phyloP scores from a whole-genome alignment of 225 moss, liverwort and hornwort genomes.

The Thuidium tamariscinum region DNA sequence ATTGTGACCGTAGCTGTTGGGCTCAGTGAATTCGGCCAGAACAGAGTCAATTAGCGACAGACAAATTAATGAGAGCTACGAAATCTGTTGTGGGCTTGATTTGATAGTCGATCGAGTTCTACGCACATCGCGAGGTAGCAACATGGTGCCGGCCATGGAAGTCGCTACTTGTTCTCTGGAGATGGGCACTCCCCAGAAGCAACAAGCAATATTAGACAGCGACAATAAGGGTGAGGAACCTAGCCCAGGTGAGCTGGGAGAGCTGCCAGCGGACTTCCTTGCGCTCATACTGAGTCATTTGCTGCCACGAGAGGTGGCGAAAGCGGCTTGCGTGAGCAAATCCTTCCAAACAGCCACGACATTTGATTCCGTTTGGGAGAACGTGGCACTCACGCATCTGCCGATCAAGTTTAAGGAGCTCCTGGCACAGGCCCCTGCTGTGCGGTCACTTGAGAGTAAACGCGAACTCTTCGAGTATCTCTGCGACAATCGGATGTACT shows the following conservation, averaged over 20 bases:
- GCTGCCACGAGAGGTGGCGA: conserved; percentile 15
- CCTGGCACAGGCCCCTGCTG: not conserved
- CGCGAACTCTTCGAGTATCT: conserved; percentile 13
- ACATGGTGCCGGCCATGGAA: not conserved
- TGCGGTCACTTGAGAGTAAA: not conserved
- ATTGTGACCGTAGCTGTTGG: not conserved
- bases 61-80: not conserved
- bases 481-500: not conserved
- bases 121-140: not conserved
- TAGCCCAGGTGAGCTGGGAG: not conserved
- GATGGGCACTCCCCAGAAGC: not conserved
- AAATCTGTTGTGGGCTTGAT: not conserved
- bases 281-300: conserved; percentile 7
- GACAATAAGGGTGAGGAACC: not conserved
- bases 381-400: not conserved
- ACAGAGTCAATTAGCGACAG: not conserved
- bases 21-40: not conserved
- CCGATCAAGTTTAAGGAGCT: not conserved
- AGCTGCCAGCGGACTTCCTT: conserved; percentile 3
- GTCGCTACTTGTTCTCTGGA: not conserved
- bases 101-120: not conserved
- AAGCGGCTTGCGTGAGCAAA: conserved; percentile 10
- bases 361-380: conserved; percentile 22
- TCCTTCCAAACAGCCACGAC: conserved; percentile 1
- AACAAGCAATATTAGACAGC: not conserved